Conservation (phyloP, 2,329 filamentous ascomycete genomes). For the Pseudogymnoascus sp. region DNA sequence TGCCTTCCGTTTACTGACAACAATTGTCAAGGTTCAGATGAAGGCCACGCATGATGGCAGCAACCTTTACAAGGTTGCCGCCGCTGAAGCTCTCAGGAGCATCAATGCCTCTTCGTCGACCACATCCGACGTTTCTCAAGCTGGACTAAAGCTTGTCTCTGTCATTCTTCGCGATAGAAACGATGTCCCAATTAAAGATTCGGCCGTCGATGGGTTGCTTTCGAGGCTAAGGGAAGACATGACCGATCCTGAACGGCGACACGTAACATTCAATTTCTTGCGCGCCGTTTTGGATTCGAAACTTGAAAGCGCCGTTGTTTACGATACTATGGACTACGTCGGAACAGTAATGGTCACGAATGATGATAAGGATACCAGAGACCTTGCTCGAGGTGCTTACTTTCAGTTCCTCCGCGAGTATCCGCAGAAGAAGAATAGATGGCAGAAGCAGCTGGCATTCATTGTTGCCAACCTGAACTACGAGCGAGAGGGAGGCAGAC, state of each 20-base stretch:
- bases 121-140: conserved; percentile 75
- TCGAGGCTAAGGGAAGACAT: conserved; percentile 78
- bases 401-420: conserved; percentile 93
- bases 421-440: conserved; percentile 80
- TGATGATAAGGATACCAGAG: conserved; percentile 78
- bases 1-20: conserved; percentile 73
- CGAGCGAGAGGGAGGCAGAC: conserved; percentile 74
- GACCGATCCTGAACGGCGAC: conserved; percentile 84
- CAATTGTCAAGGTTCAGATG: conserved; percentile 78
- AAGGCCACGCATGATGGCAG: conserved; percentile 55
- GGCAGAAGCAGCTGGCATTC: conserved; percentile 83
- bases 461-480: conserved; percentile 87
- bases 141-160: conserved; percentile 79
- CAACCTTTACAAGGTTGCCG: conserved; percentile 63
- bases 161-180: conserved; percentile 75
- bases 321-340: conserved; percentile 84
- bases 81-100: conserved; percentile 74
- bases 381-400: conserved; percentile 81
- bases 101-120: conserved; percentile 71
- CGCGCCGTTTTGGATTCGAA: conserved; percentile 78
- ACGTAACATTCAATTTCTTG: conserved; percentile 90
- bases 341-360: conserved; percentile 94
- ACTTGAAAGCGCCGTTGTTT: conserved; percentile 77
- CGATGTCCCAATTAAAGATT: conserved; percentile 68
- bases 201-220: conserved; percentile 73